Percentiles rank a stretch among this genome's conserved stretches.
Conservation (phyloP, 345 rosid genomes). For the Cardamine resedifolia region DNA sequence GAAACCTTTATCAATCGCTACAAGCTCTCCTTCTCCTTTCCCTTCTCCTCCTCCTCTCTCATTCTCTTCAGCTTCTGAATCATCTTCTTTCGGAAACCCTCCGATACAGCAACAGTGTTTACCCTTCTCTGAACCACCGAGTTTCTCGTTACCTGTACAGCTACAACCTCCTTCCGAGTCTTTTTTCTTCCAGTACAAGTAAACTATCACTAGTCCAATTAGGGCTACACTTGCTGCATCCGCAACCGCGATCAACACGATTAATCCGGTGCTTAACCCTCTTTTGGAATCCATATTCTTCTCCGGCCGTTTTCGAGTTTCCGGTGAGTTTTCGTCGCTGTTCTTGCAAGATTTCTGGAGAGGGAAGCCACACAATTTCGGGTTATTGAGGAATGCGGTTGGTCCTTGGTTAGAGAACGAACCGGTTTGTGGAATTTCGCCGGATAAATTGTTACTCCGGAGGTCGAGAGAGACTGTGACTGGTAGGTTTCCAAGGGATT, state of each 20-base stretch:
- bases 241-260: conserved; percentile 68
- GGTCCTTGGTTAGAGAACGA: conserved; percentile 96
- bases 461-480: conserved; percentile 88
- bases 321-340: conserved; percentile 37
- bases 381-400: conserved; percentile 86
- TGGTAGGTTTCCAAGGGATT: conserved; percentile 70
- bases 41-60: conserved; percentile 40
- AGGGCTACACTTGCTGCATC: conserved; percentile 86
- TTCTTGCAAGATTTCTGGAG: conserved; percentile 73
- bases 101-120: conserved; percentile 39
- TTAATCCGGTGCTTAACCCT: conserved; percentile 67
- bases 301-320: conserved; percentile 40
- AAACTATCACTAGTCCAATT: conserved; percentile 66
- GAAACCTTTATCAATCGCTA: conserved; percentile 91
- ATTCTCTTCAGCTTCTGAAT: conserved; percentile 66
- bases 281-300: conserved; percentile 32
- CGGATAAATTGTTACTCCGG: conserved; percentile 70
- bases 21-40: conserved; percentile 74
- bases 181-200: conserved; percentile 90
- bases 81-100: conserved; percentile 42
- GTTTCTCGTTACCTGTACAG: conserved; percentile 68
- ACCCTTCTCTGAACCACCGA: conserved; percentile 48
- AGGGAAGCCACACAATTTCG: conserved; percentile 86
- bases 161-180: conserved; percentile 71
- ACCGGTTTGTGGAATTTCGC: conserved; percentile 89